Conservation (phyloP, 345 rosid genomes). For the Citrus mangshanensis region DNA sequence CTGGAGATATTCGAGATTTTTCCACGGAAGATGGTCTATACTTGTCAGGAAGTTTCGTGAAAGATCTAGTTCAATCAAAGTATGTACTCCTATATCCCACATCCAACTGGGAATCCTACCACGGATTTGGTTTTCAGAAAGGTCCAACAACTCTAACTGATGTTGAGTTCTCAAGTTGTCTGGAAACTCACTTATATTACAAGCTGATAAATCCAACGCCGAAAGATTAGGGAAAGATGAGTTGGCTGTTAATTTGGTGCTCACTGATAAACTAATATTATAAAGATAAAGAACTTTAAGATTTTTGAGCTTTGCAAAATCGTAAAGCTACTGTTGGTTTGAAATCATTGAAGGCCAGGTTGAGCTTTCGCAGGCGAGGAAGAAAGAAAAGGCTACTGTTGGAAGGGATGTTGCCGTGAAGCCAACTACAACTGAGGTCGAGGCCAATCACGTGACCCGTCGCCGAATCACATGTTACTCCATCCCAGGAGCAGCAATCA, state of each 20-base stretch:
- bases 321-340: neutral
- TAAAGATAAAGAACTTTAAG: neutral
- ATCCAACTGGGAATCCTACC: no score
- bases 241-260: neutral
- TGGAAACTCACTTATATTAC: neutral
- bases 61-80: no score
- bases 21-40: no score
- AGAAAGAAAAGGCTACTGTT: slow-evolving; percentile 21
- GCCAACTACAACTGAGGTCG: slow-evolving; percentile 6
- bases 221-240: neutral
- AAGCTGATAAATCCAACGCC: neutral
- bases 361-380: slow-evolving; percentile 16
- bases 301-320: slow-evolving; percentile 14
- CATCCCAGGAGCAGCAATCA: slow-evolving; percentile 3
- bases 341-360: slow-evolving; percentile 29
- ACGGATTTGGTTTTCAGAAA: no score
- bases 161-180: neutral
- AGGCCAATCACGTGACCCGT: slow-evolving; percentile 26
- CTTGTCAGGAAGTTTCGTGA: no score
- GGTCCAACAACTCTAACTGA: no score
- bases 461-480: slow-evolving; percentile 18
- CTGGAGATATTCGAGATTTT: no score
- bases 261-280: neutral
- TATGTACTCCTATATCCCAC: no score
- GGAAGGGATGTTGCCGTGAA: slow-evolving; percentile 8